These are phyloP conservation scores for Viola pubescens DNA, from an alignment of 441 rosid species.

Conservation along the genomic window DNA sequence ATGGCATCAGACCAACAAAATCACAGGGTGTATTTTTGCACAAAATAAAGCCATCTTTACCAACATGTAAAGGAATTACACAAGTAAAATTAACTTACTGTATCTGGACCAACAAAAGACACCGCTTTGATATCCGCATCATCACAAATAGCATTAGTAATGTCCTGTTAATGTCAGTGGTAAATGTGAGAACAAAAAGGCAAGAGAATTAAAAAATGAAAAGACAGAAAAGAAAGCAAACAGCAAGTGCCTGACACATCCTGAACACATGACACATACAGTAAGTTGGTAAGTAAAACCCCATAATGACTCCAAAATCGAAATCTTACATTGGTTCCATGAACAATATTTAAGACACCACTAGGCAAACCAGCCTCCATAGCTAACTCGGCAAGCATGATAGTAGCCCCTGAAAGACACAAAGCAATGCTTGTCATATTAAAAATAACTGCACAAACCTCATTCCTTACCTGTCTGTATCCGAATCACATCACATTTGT, in stretches of 20 bases:
- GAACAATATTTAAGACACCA: constrained; percentile 83
- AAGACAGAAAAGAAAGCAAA: neutral
- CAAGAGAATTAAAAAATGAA: neutral
- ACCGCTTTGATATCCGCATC: constrained; percentile 67
- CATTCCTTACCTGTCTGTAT: no score
- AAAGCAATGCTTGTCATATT: constrained; percentile 1
- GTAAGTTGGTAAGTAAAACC: constrained; percentile 2
- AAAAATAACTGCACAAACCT: neutral
- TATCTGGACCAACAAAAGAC: constrained; percentile 79
- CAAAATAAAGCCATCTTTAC: constrained; percentile 1
- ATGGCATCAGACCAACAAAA: neutral
- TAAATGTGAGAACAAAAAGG: neutral
- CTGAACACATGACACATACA: neutral
- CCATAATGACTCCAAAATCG: neutral
- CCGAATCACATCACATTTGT: no score
- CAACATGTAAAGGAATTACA: constrained; percentile 3
- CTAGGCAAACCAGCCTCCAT: constrained; percentile 87
- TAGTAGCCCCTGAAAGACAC: constrained; percentile 61
- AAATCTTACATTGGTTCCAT: constrained; percentile 71
- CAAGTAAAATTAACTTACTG: constrained; percentile 37
- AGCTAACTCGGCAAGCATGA: constrained; percentile 79
- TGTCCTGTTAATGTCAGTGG: constrained; percentile 39
- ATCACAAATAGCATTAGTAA: constrained; percentile 83
- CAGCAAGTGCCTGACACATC: neutral
- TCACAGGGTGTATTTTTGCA: neutral